Percentiles rank a stretch among this genome's conserved stretches.
phyloP scores from a whole-genome alignment of 352 stramenopile species.

The Pythium dissimile region DNA sequence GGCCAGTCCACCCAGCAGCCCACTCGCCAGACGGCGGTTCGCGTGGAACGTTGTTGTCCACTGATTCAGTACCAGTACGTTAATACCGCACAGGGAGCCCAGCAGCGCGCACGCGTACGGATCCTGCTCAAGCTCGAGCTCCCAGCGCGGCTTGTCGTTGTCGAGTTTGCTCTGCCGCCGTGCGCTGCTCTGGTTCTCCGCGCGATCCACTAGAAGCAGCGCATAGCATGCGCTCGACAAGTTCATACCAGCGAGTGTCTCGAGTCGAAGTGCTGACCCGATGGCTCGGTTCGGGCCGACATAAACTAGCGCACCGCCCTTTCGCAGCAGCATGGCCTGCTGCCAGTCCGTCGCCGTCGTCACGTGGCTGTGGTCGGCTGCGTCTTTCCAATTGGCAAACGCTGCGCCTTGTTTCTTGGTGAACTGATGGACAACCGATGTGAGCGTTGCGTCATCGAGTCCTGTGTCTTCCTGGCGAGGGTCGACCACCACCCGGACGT shows the following conservation, averaged over 20 bases:
- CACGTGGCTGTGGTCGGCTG: constrained; percentile 50
- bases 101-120: constrained; percentile 61
- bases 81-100: constrained; percentile 74
- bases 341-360: constrained; percentile 73
- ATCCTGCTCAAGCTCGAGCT: constrained; percentile 64
- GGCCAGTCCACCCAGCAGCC: constrained; percentile 42
- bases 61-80: constrained; percentile 74
- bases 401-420: constrained; percentile 25
- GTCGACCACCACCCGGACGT: constrained; percentile 66
- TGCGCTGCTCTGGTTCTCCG: constrained; percentile 69
- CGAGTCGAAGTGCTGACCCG: constrained; percentile 39
- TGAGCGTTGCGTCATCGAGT: constrained; percentile 38
- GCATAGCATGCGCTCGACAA: constrained; percentile 56
- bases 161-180: constrained; percentile 85
- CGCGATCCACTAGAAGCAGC: constrained; percentile 71
- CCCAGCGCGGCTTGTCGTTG: constrained; percentile 64
- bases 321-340: constrained; percentile 47
- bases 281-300: constrained; percentile 66
- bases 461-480: constrained; percentile 50
- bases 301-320: constrained; percentile 63
- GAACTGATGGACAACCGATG: constrained; percentile 39
- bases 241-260: constrained; percentile 68
- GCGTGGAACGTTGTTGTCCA: constrained; percentile 76
- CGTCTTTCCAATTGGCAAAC: constrained; percentile 57
- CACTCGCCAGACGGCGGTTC: constrained; percentile 59